A percentile compares a stretch with the other conserved stretches of the same genome.
phyloP scores from a whole-genome alignment of 306 rosid species.

The Prunus dulcis region DNA sequence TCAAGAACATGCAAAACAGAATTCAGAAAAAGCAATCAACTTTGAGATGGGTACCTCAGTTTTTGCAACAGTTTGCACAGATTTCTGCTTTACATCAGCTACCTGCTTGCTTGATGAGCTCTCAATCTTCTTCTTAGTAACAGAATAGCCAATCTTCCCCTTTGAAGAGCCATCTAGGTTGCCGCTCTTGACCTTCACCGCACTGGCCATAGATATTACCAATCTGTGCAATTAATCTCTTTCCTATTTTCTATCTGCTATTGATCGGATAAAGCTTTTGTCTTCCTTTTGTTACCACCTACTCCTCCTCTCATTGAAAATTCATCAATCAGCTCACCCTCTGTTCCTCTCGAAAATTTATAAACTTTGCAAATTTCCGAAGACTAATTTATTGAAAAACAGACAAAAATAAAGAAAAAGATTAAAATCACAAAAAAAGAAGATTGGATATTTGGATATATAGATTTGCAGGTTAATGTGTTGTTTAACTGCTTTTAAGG shows the following conservation, averaged over 20 bases:
- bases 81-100: constrained; percentile 52
- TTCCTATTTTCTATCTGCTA: not conserved
- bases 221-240: not conserved
- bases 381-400: not conserved
- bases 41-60: constrained; percentile 51
- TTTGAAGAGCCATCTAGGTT: constrained; percentile 54
- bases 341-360: not conserved
- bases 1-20: not conserved
- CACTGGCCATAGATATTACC: constrained; percentile 42
- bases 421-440: not conserved
- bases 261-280: constrained; percentile 28
- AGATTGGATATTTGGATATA: not conserved
- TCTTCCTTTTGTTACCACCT: constrained; percentile 10
- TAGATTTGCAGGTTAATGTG: constrained; percentile 18
- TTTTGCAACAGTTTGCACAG: constrained; percentile 43
- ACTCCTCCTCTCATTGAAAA: constrained; percentile 16
- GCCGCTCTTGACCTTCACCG: constrained; percentile 45
- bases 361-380: constrained; percentile 4
- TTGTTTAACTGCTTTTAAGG: constrained; percentile 27
- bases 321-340: constrained; percentile 14
- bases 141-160: constrained; percentile 48
- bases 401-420: not conserved
- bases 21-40: constrained; percentile 12
- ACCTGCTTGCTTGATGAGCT: constrained; percentile 53
- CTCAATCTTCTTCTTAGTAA: constrained; percentile 45